Evolutionary conservation across 116 monocot species (phyloP), one percentile per base, ranked within the genome.

Genomic region (Posidonia oceanica): DNA sequence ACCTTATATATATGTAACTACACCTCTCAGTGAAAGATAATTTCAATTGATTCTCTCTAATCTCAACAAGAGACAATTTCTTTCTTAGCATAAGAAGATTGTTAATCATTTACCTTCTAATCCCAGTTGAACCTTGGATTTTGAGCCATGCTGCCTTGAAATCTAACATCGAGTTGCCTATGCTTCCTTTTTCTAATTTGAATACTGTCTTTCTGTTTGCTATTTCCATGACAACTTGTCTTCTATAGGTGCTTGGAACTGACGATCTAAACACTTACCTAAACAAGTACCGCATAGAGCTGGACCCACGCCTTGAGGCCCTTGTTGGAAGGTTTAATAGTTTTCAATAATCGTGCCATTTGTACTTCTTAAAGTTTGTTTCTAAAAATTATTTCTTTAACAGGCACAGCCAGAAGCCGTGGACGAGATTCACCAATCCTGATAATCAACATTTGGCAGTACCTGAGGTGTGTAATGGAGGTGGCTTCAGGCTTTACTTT

Each of bases 361-460:
- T 54, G 12, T 6, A 55, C 57, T 54, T 17, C 20, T 66, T 16
- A 15, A 22, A 18, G 17, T 37, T 20, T 66, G 57, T 12, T 36
- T 5, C 10, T 11, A 52, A 53, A 68, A 68, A 5, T 44, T 59
- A 7, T 12, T 42, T 21, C 59, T 15, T 23, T 61, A 18, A 59
- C 71, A 92, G 92, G 65, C 84, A 87, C 74, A 83, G 82, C 59
- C 81, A 89, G 80, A 97, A 89, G 70, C 85, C 92, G 66, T 97
- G 89, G 89, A 54, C 82, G 37, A 92, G 72, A 80, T 97, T 89
- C 55, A 76, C 87, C 56, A 97, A 76, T 81, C 68, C 80, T 57
- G 92, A 82, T 36, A 97, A 92, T 76, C 87, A 89, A 57, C 85
- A 89, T 74, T 55, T 97, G 40, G 97, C 89, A 55, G 80, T 71